Evolutionary conservation across 495 filamentous ascomycete genomes (phyloP).

Genomic region (Lentithecium fluviatile): DNA sequence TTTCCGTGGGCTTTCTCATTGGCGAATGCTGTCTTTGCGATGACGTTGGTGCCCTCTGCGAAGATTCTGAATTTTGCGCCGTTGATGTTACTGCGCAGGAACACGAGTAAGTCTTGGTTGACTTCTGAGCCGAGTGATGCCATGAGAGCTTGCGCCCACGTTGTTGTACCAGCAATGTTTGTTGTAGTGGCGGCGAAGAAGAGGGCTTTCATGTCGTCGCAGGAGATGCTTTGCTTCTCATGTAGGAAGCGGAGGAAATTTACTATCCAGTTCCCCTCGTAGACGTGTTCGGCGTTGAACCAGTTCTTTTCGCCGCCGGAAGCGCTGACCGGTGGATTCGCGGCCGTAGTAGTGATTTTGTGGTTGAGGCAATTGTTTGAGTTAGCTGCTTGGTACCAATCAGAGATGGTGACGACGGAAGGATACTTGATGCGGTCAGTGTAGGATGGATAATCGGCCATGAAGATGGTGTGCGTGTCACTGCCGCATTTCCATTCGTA

Average conservation of each 20-base stretch:
- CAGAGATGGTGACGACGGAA: neutral
- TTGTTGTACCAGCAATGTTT: neutral
- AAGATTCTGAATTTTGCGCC: conserved; percentile 12
- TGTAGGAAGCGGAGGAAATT: conserved; percentile 2
- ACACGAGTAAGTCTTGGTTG: conserved; percentile 15
- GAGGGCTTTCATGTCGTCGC: neutral
- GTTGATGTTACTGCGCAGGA: conserved; percentile 20
- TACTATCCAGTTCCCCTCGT: conserved; percentile 14
- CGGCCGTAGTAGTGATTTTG: conserved; percentile 6
- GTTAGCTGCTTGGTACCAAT: conserved; percentile 10
- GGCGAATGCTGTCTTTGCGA: neutral
- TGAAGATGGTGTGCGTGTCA: neutral
- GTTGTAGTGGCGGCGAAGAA: conserved; percentile 3
- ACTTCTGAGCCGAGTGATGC: neutral
- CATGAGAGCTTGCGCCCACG: conserved; percentile 17
- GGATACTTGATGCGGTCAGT: neutral
- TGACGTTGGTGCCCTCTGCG: conserved; percentile 8
- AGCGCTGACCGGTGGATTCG: neutral
- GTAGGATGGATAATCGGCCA: conserved; percentile 10
- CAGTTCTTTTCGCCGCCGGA: too few species aligned
- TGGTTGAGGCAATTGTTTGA: conserved; percentile 10
- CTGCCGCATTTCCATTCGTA: conserved; percentile 5
- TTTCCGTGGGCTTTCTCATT: neutral
- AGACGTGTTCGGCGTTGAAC: conserved; percentile 15
- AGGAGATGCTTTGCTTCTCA: neutral